phyloP scores from a whole-genome alignment of 345 rosid species.

The Barbarea vulgaris region DNA sequence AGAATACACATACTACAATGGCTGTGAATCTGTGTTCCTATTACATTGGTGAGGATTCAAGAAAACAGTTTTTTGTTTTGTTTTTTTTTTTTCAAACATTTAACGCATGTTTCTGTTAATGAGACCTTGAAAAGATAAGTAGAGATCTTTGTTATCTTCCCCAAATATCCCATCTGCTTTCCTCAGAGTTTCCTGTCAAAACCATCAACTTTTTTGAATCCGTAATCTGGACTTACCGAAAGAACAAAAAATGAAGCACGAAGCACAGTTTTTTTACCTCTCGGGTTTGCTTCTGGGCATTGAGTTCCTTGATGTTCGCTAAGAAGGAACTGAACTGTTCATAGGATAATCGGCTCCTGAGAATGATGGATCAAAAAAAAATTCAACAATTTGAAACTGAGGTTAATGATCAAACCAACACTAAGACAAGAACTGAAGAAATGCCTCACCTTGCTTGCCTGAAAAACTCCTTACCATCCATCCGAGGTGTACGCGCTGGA shows the following conservation, averaged over 20 bases:
- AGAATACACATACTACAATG: conserved; percentile 28
- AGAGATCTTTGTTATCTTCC: conserved; percentile 84
- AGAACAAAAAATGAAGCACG: not conserved
- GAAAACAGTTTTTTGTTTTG: not conserved
- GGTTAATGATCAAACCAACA: conserved; percentile 1
- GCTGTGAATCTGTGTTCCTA: not conserved
- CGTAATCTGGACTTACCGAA: not conserved
- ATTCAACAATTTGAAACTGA: not conserved
- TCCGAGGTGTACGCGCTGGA: conserved; percentile 64
- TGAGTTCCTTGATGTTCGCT: conserved; percentile 89
- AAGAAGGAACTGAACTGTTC: conserved; percentile 96
- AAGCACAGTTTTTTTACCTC: conserved; percentile 53
- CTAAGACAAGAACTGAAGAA: conserved; percentile 8
- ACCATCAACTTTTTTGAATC: not conserved
- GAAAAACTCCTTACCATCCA: conserved; percentile 97
- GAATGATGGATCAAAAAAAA: not conserved
- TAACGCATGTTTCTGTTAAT: conserved; percentile 68
- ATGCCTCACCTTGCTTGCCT: conserved; percentile 79
- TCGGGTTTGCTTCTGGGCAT: conserved; percentile 91
- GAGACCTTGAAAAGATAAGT: conserved; percentile 76
- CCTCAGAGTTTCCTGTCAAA: conserved; percentile 82
- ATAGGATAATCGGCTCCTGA: conserved; percentile 87
- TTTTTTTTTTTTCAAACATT: not conserved
- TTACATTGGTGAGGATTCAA: conserved; percentile 15
- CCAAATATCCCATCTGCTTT: conserved; percentile 97